Evolutionary conservation across 2,329 filamentous ascomycete genomes (phyloP), one percentile per base, ranked within the genome.

Genomic region (Penicillium italicum): DNA sequence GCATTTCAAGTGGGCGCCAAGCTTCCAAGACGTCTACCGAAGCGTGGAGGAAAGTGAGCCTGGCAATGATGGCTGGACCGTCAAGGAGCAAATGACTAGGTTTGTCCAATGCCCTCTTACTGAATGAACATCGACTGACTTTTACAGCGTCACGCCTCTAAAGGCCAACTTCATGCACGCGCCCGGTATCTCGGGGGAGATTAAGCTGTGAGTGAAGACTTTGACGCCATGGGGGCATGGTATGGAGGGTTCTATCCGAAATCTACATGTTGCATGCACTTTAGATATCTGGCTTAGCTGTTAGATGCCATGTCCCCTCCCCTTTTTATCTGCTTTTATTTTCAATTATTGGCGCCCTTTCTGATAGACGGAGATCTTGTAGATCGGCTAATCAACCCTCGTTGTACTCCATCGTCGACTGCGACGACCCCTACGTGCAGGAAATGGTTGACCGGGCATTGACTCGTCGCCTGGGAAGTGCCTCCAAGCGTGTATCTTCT

Each of bases 1-100:
- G 72, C 89, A 95, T 74, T 97, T 97, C 80, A 95, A 93, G 75
- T 97, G 94, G 94, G 85, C 89, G 45, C 94, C 93, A 2, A 85
- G 84, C 60, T 94, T 97, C 74, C 81, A 84, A 33, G 92, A 96
- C 73, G 91, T 97, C 2, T 91, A 91, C 73, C 84, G 88, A 69
- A 92, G 89, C 63, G 91, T 97, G n/a, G 85, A 91, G 64, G 83
- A 88, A 61, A 85, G 87, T 37, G 79, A 80, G 31, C 89, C 90
- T 4, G 91, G 91, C 4, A 95, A 91, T 69, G 94, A 99, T 74
- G 94, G 93, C 6, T 97, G 93, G 91, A 87, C 87, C 34, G 90
- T 99, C 24, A 88, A 89, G 71, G 86, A 96, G 70, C 90, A 91
- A 28, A 85, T 88, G 73, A 95, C 93, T 12, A 94, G 90, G 89